These are phyloP conservation scores for Boletus coccyginus DNA, from an alignment of 768 basidiomycete genomes.

Conservation along the genomic window DNA sequence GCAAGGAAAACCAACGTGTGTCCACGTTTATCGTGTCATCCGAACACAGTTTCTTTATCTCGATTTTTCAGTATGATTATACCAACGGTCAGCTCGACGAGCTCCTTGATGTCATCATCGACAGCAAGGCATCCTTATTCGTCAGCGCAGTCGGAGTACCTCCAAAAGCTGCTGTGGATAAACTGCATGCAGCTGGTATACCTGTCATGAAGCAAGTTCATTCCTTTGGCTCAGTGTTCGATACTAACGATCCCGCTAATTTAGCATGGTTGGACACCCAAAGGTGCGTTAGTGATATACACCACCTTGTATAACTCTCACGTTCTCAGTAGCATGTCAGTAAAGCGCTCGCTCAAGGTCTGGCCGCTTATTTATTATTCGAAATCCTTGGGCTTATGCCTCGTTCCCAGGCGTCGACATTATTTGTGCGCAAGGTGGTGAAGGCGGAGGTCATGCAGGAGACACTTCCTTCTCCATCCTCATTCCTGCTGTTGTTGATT, in stretches of 20 bases:
- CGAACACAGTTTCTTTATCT: not conserved
- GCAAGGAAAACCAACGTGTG: conserved; percentile 80
- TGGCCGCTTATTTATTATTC: not conserved
- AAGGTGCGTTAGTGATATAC: conserved; percentile 45
- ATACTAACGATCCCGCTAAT: not conserved
- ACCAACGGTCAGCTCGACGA: conserved; percentile 74
- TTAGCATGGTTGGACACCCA: conserved; percentile 81
- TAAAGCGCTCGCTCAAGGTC: conserved; percentile 73
- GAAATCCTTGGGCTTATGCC: not conserved
- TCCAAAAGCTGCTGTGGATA: conserved; percentile 78
- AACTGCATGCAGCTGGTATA: conserved; percentile 74
- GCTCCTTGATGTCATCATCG: conserved; percentile 76
- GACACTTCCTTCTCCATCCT: conserved; percentile 79
- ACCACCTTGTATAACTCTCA: not conserved
- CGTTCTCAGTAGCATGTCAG: conserved; percentile 52
- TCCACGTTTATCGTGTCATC: not conserved
- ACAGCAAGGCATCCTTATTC: conserved; percentile 69
- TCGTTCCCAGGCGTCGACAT: conserved; percentile 68
- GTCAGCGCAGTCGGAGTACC: conserved; percentile 86
- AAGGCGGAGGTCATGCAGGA: conserved; percentile 88
- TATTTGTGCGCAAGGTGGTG: conserved; percentile 85
- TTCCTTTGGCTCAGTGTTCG: not conserved
- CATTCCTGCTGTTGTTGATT: conserved; percentile 78
- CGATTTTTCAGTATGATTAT: conserved; percentile 55
- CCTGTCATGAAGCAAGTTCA: conserved; percentile 77